phyloP scores from a whole-genome alignment of 208 protist species.

The Leishmania major region DNA sequence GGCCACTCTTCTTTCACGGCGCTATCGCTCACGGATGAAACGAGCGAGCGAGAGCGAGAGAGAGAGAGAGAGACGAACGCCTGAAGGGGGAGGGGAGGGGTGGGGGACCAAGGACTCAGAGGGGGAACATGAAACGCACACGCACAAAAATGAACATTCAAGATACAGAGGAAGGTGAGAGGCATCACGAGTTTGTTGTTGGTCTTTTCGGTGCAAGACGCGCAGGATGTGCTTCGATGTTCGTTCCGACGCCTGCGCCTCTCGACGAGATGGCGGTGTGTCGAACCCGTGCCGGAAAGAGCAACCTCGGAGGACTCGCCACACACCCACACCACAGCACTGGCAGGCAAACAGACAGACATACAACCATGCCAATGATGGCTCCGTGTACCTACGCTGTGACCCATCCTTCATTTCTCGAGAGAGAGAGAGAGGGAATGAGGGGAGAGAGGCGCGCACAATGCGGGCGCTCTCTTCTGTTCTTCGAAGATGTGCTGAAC shows the following conservation, averaged over 20 bases:
- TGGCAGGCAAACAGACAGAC: neutral
- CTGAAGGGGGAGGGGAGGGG: neutral
- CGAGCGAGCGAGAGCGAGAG: neutral
- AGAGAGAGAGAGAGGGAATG: neutral
- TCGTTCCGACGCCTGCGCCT: neutral
- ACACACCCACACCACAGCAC: neutral
- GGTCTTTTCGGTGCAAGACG: neutral
- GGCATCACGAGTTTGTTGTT: neutral
- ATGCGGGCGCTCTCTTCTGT: neutral
- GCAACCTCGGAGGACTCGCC: neutral
- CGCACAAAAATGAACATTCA: constrained; percentile 1
- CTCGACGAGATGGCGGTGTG: neutral
- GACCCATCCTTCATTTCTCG: neutral
- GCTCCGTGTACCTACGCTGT: constrained; percentile 1
- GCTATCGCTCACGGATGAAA: neutral
- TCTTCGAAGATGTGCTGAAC: neutral
- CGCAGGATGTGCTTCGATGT: neutral
- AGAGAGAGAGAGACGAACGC: neutral
- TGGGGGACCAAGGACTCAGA: neutral
- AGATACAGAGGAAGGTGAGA: constrained; percentile 1
- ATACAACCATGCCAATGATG: constrained; percentile 9
- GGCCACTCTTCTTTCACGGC: neutral
- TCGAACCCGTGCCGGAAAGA: neutral
- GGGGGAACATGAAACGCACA: neutral
- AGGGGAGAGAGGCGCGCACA: neutral